Evolutionary conservation across 2,329 filamentous ascomycete genomes (phyloP).

Genomic region (Neopestalotiopsis sp.): DNA sequence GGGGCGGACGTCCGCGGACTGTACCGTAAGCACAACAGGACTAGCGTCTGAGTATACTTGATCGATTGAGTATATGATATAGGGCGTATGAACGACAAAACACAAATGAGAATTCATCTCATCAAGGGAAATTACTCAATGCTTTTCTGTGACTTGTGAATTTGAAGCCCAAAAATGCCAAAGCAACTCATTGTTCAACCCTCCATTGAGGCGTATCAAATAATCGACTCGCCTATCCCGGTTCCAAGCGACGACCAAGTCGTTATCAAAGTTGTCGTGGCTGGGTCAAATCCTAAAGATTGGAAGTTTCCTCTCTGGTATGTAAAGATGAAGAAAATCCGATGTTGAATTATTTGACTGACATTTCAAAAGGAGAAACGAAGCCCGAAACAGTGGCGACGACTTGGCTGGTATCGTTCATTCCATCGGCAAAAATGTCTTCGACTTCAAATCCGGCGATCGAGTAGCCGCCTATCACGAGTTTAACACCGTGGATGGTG

Average conservation of each 20-base stretch:
- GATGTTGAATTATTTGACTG: constrained; percentile 18
- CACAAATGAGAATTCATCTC: too few relatives aligned
- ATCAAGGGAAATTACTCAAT: not conserved
- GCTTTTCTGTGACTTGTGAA: too few relatives aligned
- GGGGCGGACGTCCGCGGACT: not conserved
- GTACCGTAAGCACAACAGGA: not conserved
- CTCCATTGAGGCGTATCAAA: constrained; percentile 42
- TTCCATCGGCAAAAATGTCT: constrained; percentile 58
- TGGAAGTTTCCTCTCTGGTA: constrained; percentile 41
- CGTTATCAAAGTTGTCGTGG: constrained; percentile 48
- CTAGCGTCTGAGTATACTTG: not conserved
- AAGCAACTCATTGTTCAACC: constrained; percentile 42
- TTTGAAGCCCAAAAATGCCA: constrained; percentile 24
- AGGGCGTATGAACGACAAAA: not conserved
- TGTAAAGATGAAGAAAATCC: not conserved
- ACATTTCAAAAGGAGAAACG: constrained; percentile 30
- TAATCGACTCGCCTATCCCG: constrained; percentile 47
- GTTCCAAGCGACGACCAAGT: constrained; percentile 44
- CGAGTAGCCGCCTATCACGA: constrained; percentile 33
- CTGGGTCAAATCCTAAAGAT: constrained; percentile 54
- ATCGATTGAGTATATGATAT: constrained; percentile 2
- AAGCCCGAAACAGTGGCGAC: constrained; percentile 52
- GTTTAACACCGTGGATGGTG: constrained; percentile 56
- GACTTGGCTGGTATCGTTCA: constrained; percentile 62
- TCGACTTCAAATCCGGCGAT: constrained; percentile 56